Evolutionary conservation across 2,329 filamentous ascomycete species (phyloP).

Genomic region (Ceratocystis papillata): DNA sequence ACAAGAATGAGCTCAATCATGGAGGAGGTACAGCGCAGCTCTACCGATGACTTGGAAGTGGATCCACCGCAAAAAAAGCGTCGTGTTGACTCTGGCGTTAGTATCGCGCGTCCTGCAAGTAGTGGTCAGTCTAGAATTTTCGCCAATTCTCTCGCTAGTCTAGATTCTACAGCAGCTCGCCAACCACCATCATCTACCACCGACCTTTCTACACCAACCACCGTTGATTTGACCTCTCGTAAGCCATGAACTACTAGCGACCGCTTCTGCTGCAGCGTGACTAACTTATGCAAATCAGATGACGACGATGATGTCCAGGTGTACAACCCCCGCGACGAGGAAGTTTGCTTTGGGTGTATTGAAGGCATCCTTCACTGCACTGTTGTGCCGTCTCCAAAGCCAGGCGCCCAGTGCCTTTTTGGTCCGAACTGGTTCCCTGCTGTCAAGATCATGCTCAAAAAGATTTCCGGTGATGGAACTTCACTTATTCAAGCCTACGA

Average conservation of each 20-base stretch:
- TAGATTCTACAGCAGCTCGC: background rate
- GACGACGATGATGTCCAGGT: constrained; percentile 51
- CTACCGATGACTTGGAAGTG: constrained; percentile 15
- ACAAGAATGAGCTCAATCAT: constrained; percentile 18
- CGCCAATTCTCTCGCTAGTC: background rate
- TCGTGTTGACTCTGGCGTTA: constrained; percentile 18
- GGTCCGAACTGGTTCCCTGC: constrained; percentile 54
- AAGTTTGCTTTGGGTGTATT: constrained; percentile 73
- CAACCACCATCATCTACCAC: background rate
- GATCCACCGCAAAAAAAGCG: constrained; percentile 22
- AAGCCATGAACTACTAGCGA: constrained; percentile 24
- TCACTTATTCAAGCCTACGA: constrained; percentile 64
- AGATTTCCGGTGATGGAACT: constrained; percentile 44
- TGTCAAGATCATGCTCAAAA: constrained; percentile 60
- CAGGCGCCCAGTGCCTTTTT: constrained; percentile 48
- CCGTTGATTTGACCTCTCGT: constrained; percentile 50
- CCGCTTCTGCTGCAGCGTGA: constrained; percentile 29
- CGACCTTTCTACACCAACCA: constrained; percentile 31
- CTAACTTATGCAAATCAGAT: constrained; percentile 29
- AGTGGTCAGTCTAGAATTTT: constrained; percentile 4
- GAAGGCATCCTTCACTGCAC: constrained; percentile 57
- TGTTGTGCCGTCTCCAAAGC: constrained; percentile 57
- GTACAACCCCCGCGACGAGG: constrained; percentile 51
- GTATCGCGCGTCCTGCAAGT: constrained; percentile 16
- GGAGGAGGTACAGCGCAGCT: constrained; percentile 14